Conservation (phyloP, 2,329 filamentous ascomycete genomes). For the Claviceps paspali region DNA sequence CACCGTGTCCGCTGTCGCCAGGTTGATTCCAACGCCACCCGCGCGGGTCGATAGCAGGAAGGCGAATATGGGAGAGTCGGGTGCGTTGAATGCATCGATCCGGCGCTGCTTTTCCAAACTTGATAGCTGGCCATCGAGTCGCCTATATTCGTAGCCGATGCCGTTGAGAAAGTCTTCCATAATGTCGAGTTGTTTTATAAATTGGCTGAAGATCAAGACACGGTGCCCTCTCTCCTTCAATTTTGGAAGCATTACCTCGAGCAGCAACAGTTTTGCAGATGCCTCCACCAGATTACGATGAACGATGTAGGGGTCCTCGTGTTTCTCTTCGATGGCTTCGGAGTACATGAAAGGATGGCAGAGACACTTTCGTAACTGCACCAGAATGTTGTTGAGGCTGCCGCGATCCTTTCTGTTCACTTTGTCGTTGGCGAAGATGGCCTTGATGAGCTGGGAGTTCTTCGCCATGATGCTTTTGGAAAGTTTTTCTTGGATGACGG, state of each 20-base stretch:
- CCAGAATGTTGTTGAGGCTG: constrained; percentile 82
- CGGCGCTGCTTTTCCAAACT: constrained; percentile 82
- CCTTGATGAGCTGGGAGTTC: constrained; percentile 74
- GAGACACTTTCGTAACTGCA: constrained; percentile 86
- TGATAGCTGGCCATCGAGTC: constrained; percentile 72
- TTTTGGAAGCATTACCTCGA: constrained; percentile 77
- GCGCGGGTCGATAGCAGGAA: constrained; percentile 90
- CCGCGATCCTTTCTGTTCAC: constrained; percentile 58
- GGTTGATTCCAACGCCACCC: constrained; percentile 92
- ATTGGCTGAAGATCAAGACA: constrained; percentile 92
- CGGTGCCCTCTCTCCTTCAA: constrained; percentile 73
- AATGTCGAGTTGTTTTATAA: constrained; percentile 74
- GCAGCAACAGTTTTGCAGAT: constrained; percentile 71
- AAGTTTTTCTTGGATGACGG: constrained; percentile 78
- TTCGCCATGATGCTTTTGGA: constrained; percentile 89
- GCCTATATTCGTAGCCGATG: constrained; percentile 56
- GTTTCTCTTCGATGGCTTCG: constrained; percentile 72
- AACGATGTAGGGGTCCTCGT: constrained; percentile 42
- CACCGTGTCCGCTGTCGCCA: constrained; percentile 92
- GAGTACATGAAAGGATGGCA: constrained; percentile 97
- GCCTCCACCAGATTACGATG: constrained; percentile 81
- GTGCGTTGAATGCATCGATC: constrained; percentile 86
- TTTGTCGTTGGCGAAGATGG: constrained; percentile 60
- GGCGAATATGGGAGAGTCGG: constrained; percentile 67
- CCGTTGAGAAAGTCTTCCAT: constrained; percentile 81